A percentile compares a stretch with the other conserved stretches of the same genome.
phyloP scores from a whole-genome alignment of 495 filamentous ascomycete species.

The Aspergillus haitiensis region DNA sequence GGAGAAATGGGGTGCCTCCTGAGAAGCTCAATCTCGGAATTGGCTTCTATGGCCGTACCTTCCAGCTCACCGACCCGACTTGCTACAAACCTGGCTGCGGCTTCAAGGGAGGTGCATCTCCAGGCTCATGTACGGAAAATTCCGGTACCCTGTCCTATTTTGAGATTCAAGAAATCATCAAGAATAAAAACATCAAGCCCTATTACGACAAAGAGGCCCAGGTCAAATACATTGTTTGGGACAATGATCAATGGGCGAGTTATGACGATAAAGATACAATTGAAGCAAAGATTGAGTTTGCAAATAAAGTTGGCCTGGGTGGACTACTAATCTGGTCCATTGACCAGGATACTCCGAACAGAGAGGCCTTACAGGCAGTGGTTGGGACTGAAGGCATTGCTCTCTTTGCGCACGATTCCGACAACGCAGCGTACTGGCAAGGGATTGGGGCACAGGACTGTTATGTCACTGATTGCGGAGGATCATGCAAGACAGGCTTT shows the following conservation, averaged over 20 bases:
- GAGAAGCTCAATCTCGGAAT: conserved; percentile 47
- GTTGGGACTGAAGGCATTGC: conserved; percentile 4
- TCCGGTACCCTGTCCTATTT: conserved; percentile 31
- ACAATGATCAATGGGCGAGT: conserved; percentile 39
- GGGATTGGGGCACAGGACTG: too few species aligned
- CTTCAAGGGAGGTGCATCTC: conserved; percentile 26
- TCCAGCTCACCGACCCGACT: conserved; percentile 25
- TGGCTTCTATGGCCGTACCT: conserved; percentile 55
- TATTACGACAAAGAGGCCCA: conserved; percentile 23
- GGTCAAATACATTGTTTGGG: conserved; percentile 39
- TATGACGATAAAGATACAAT: conserved; percentile 44
- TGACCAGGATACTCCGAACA: conserved; percentile 23
- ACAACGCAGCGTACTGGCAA: background rate
- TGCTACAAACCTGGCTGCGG: conserved; percentile 35
- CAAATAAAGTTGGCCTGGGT: conserved; percentile 35
- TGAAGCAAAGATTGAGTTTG: conserved; percentile 38
- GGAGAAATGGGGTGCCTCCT: conserved; percentile 48
- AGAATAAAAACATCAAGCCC: conserved; percentile 4
- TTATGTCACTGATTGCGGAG: too few species aligned
- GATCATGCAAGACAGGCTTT: too few species aligned
- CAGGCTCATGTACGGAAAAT: conserved; percentile 33
- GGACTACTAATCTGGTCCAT: conserved; percentile 42
- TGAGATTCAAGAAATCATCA: conserved; percentile 7
- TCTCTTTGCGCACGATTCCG: conserved; percentile 2
- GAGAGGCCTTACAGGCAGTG: background rate